phyloP scores from a whole-genome alignment of 345 rosid species.

The Lagerstroemia speciosa region DNA sequence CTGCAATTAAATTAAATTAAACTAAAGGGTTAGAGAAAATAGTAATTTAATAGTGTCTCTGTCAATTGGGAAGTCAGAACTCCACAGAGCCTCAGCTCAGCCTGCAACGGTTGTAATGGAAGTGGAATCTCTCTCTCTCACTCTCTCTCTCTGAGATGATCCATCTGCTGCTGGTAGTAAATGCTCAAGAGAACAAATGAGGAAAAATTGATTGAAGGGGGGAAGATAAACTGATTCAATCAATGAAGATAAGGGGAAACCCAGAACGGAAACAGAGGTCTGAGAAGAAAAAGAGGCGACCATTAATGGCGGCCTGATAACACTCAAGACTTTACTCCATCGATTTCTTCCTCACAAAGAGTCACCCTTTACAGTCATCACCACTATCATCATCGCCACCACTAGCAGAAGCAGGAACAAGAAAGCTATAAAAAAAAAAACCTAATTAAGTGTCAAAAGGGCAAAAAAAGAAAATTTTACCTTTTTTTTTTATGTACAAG shows the following conservation, averaged over 20 bases:
- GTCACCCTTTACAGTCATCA: neutral
- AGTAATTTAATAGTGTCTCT: slow-evolving; percentile 17
- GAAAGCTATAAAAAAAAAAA: slow-evolving; percentile 9
- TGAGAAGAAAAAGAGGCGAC: neutral
- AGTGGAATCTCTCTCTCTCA: slow-evolving; percentile 38
- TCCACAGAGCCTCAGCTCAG: slow-evolving; percentile 20
- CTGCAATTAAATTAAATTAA: neutral
- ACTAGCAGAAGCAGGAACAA: slow-evolving; percentile 5
- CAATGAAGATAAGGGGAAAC: neutral
- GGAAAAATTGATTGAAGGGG: neutral
- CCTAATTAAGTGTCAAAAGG: slow-evolving; percentile 1
- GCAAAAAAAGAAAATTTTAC: slow-evolving; percentile 6
- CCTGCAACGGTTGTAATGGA: slow-evolving; percentile 26
- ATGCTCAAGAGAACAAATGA: neutral
- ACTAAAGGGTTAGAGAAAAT: neutral
- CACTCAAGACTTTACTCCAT: neutral
- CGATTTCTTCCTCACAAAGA: neutral
- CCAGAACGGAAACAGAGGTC: neutral
- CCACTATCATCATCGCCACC: neutral
- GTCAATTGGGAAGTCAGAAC: slow-evolving; percentile 40
- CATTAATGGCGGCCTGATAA: neutral
- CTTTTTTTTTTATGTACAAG: slow-evolving; percentile 42
- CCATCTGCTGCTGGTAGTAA: slow-evolving; percentile 1
- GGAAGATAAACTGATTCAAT: neutral
- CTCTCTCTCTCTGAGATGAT: slow-evolving; percentile 3